phyloP scores from a whole-genome alignment of 1,284 basidiomycete species.

The Amylostereum areolatum region DNA sequence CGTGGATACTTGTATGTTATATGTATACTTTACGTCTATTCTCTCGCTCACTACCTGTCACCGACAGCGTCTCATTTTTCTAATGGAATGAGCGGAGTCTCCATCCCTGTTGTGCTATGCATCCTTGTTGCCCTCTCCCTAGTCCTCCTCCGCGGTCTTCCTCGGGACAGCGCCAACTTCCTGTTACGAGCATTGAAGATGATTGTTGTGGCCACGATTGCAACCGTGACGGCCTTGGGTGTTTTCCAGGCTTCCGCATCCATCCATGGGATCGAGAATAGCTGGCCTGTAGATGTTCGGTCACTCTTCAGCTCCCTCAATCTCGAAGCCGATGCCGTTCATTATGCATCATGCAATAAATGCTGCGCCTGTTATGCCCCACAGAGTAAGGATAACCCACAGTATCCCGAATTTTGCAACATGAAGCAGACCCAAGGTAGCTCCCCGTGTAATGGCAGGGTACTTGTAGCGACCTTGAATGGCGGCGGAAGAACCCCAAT shows the following conservation, averaged over 20 bases:
- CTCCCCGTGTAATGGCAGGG: no score
- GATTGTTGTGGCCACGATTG: not conserved
- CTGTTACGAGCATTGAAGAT: not conserved
- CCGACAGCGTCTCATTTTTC: not conserved
- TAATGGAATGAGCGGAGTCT: not conserved
- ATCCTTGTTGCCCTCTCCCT: not conserved
- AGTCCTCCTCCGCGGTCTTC: not conserved
- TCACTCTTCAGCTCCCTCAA: not conserved
- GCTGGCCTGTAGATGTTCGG: conserved; percentile 5
- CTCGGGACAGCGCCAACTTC: not conserved
- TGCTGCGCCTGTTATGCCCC: no score
- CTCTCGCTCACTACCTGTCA: not conserved
- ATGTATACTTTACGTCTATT: not conserved
- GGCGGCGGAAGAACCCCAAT: no score
- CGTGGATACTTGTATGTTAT: not conserved
- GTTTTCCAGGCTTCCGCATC: no score
- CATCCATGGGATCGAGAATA: not conserved
- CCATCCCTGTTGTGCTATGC: not conserved
- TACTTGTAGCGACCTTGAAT: no score
- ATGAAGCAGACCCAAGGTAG: no score
- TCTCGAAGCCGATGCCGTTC: not conserved
- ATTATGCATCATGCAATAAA: no score
- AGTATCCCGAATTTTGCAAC: no score
- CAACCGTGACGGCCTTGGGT: no score
- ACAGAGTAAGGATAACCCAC: no score